phyloP scores from a whole-genome alignment of 2,329 filamentous ascomycete species.

The Penicillium corylophilum region DNA sequence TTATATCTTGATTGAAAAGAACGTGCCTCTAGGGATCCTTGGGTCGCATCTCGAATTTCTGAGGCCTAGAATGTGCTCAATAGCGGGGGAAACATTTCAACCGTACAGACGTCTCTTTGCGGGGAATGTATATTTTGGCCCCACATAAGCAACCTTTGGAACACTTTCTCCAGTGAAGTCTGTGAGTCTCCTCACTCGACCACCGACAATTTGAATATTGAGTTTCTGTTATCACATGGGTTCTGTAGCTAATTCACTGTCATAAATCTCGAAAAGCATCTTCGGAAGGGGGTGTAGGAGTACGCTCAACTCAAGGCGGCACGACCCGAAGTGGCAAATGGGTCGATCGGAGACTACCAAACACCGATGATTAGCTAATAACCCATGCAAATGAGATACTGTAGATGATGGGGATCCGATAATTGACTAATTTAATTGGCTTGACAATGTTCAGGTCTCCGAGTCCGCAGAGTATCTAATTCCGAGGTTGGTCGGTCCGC shows the following conservation, averaged over 20 bases:
- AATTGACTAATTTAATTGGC: background rate
- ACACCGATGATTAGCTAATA: background rate
- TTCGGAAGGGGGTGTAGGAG: background rate
- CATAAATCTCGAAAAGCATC: background rate
- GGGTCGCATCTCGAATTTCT: background rate
- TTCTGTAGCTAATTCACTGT: background rate
- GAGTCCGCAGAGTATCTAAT: background rate
- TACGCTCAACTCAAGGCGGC: background rate
- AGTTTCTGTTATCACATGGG: background rate
- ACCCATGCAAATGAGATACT: too few relatives aligned
- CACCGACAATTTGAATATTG: background rate
- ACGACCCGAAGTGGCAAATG: background rate
- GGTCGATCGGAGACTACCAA: background rate
- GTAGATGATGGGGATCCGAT: too few relatives aligned
- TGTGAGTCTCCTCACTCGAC: background rate
- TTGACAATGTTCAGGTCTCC: background rate
- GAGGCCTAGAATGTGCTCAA: background rate
- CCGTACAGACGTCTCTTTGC: too few relatives aligned
- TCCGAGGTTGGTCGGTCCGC: background rate
- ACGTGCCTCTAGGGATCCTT: background rate
- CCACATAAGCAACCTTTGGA: too few relatives aligned
- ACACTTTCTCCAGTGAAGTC: background rate
- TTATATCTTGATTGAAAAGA: background rate
- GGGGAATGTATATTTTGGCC: background rate
- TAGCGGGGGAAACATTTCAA: too few relatives aligned